Evolutionary conservation across 2,329 filamentous ascomycete species (phyloP).

Genomic region (Tolypocladium inflatum): DNA sequence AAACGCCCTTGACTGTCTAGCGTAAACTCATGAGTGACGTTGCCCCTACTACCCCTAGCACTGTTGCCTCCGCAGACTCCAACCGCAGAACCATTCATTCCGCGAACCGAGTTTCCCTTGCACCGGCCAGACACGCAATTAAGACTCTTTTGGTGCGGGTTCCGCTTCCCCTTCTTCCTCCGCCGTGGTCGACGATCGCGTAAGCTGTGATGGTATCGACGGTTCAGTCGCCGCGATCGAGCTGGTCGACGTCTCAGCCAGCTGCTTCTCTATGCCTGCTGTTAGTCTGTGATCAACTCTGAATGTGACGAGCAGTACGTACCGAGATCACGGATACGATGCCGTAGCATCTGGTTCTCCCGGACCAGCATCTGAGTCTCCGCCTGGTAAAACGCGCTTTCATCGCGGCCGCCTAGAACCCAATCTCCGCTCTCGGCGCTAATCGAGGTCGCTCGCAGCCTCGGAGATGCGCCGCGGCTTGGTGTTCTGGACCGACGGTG

Average conservation of each 20-base stretch:
- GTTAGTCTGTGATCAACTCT: not conserved
- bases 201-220: conserved; percentile 37
- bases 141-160: conserved; percentile 9
- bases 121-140: not conserved
- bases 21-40: not conserved
- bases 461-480: conserved; percentile 46
- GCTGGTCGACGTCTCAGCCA: conserved; percentile 31
- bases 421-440: conserved; percentile 52
- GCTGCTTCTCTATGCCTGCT: conserved; percentile 35
- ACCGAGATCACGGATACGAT: conserved; percentile 66
- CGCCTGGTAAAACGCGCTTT: conserved; percentile 71
- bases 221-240: conserved; percentile 30
- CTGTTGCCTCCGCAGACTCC: not conserved
- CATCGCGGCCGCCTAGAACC: conserved; percentile 57
- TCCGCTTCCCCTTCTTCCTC: conserved; percentile 23
- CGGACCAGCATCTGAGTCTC: conserved; percentile 69
- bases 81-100: not conserved
- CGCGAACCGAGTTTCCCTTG: not conserved
- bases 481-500: conserved; percentile 49
- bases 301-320: conserved; percentile 12
- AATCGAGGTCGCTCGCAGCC: conserved; percentile 48
- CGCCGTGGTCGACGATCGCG: conserved; percentile 33
- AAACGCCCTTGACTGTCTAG: not conserved
- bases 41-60: not conserved
- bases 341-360: conserved; percentile 75